Evolutionary conservation across 2,329 filamentous ascomycete species (phyloP).

Genomic region (Akanthomyces dipterigenus): DNA sequence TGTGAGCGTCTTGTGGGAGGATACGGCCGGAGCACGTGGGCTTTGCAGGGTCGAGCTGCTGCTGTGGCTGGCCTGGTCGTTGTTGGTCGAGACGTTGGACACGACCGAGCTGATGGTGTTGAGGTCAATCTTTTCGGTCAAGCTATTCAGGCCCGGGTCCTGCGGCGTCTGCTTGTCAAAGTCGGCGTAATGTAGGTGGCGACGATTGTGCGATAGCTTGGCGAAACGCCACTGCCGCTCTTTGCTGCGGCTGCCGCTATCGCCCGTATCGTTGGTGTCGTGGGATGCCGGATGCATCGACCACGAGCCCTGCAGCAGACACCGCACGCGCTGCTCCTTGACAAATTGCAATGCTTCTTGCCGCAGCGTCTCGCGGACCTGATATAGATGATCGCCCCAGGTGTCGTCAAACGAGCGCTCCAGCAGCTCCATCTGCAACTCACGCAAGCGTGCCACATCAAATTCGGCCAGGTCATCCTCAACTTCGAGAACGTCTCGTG

Average conservation of each 20-base stretch:
- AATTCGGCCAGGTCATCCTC: constrained; percentile 85
- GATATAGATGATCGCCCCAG: constrained; percentile 83
- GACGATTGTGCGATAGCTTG: constrained; percentile 81
- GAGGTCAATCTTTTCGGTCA: constrained; percentile 80
- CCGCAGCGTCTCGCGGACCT: constrained; percentile 85
- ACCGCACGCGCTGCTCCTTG: constrained; percentile 91
- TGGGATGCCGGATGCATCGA: constrained; percentile 52
- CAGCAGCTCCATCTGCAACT: constrained; percentile 88
- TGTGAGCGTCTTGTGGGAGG: constrained; percentile 29
- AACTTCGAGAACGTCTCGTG: constrained; percentile 76
- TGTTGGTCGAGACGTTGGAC: constrained; percentile 68
- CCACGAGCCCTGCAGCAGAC: constrained; percentile 83
- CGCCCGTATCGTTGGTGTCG: constrained; percentile 27
- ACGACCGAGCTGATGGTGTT: constrained; percentile 85
- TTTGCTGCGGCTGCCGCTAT: constrained; percentile 31
- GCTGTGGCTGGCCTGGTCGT: constrained; percentile 37
- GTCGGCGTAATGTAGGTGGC: constrained; percentile 84
- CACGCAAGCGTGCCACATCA: constrained; percentile 69
- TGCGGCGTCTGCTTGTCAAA: constrained; percentile 60
- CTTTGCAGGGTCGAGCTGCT: constrained; percentile 38
- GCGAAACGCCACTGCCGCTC: constrained; percentile 66
- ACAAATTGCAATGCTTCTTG: constrained; percentile 92
- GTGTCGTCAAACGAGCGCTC: constrained; percentile 89
- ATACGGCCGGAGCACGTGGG: not conserved
- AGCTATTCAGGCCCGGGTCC: constrained; percentile 64